A percentile compares a stretch with the other conserved stretches of the same genome.
Conservation (phyloP, 352 stramenopile species). For the Phytophthora tubulina region DNA sequence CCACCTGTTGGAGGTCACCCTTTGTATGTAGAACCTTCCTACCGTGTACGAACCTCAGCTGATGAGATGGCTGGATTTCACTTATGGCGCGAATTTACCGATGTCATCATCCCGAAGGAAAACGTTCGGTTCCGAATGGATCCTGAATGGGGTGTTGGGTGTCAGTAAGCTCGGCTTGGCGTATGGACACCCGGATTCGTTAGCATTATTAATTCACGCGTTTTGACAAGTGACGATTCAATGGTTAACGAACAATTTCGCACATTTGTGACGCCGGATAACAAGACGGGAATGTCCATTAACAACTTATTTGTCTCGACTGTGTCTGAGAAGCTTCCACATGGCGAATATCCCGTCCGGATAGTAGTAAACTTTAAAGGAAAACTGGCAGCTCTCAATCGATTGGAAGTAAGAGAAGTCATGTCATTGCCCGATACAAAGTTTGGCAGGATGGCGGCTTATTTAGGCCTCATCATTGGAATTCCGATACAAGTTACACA, state of each 20-base stretch:
- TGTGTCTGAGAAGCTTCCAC: background rate
- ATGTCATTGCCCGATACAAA: constrained; percentile 12
- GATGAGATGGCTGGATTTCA: background rate
- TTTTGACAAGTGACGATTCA: background rate
- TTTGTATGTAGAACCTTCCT: background rate
- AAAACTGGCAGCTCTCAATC: background rate
- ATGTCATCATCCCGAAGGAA: background rate
- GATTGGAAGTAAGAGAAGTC: background rate
- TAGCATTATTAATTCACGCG: background rate
- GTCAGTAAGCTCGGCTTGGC: background rate
- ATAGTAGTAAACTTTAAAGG: constrained; percentile 12
- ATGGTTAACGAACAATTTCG: background rate
- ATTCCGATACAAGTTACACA: constrained; percentile 14
- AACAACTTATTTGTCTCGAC: constrained; percentile 9
- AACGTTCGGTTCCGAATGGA: background rate
- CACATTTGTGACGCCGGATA: constrained; percentile 11
- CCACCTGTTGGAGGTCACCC: background rate
- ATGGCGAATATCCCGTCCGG: constrained; percentile 1
- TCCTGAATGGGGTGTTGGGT: constrained; percentile 14
- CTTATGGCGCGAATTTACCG: background rate
- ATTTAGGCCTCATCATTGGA: constrained; percentile 1
- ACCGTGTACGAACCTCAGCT: background rate
- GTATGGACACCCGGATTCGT: constrained; percentile 5
- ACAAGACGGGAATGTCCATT: background rate
- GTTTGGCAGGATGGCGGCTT: constrained; percentile 11